These are phyloP conservation scores for Lagenaria siceraria DNA, from an alignment of 306 rosid genomes.

Conservation along the genomic window DNA sequence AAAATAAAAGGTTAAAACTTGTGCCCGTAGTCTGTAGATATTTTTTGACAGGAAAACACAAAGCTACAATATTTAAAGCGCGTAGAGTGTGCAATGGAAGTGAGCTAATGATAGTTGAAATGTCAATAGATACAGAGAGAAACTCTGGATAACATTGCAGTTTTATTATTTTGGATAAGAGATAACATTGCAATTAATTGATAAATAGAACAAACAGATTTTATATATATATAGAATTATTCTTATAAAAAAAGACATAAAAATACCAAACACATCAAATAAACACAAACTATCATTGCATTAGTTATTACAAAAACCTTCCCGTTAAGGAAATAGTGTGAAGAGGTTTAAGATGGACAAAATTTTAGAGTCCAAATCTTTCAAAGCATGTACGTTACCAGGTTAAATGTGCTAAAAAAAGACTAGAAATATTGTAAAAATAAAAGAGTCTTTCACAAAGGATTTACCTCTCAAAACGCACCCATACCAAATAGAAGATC, in stretches of 20 bases:
- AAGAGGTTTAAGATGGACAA: background rate
- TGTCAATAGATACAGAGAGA: background rate
- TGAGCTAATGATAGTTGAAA: background rate
- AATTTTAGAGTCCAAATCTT: background rate
- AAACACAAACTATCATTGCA: background rate
- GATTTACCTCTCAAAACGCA: constrained; percentile 84
- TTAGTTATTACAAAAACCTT: background rate
- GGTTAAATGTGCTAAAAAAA: background rate
- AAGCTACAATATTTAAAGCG: background rate
- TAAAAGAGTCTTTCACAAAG: background rate
- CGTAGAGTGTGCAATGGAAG: background rate
- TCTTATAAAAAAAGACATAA: background rate
- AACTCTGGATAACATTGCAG: background rate
- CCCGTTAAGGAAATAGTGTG: background rate
- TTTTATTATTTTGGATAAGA: too few species aligned
- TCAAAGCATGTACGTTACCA: background rate
- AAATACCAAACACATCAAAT: background rate
- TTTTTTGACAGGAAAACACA: background rate
- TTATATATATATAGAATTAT: too few species aligned
- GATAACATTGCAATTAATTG: background rate
- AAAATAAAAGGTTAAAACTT: too few species aligned
- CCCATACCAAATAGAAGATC: constrained; percentile 91
- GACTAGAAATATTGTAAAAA: background rate
- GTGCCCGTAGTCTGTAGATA: background rate
- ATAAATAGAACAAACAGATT: background rate